A percentile compares a stretch with the other conserved stretches of the same genome.
Conservation (phyloP, 129 eudicot species). For the Tagetes patula region DNA sequence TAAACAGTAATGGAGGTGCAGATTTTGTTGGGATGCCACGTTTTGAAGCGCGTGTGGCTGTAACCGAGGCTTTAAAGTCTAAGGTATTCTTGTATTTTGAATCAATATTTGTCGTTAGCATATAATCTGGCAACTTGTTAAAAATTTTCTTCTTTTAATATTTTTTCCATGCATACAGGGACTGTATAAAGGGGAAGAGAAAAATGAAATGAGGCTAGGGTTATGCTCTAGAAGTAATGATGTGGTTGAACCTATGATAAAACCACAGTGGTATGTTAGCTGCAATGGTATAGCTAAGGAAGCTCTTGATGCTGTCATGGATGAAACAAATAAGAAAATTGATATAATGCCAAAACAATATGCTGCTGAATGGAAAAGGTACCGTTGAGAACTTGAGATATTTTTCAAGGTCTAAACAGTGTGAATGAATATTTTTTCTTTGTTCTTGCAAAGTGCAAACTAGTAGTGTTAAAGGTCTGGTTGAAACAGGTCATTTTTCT, state of each 20-base stretch:
- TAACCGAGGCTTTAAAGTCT: conserved; percentile 67
- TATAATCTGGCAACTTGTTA: neutral
- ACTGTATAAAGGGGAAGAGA: conserved; percentile 72
- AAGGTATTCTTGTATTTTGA: conserved; percentile 48
- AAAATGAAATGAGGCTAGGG: conserved; percentile 96
- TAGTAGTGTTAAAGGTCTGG: neutral
- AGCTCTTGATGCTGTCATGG: conserved; percentile 83
- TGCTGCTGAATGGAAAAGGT: conserved; percentile 95
- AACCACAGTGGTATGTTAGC: conserved; percentile 97
- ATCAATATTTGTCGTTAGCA: conserved; percentile 1
- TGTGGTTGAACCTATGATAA: conserved; percentile 89
- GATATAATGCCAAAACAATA: conserved; percentile 85
- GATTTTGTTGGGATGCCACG: conserved; percentile 85
- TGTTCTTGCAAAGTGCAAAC: neutral
- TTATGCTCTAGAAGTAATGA: conserved; percentile 92
- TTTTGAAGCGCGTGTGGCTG: conserved; percentile 83
- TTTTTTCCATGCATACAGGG: conserved; percentile 43
- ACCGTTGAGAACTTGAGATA: too few species aligned
- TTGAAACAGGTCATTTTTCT: neutral
- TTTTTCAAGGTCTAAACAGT: neutral
- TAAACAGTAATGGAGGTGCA: conserved; percentile 83
- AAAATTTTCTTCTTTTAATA: neutral
- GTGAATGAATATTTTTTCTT: neutral
- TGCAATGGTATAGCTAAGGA: conserved; percentile 73
- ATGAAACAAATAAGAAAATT: conserved; percentile 53